These are phyloP conservation scores for Diaporthe sp. DNA, from an alignment of 2,329 filamentous ascomycete species.

Conservation along the genomic window DNA sequence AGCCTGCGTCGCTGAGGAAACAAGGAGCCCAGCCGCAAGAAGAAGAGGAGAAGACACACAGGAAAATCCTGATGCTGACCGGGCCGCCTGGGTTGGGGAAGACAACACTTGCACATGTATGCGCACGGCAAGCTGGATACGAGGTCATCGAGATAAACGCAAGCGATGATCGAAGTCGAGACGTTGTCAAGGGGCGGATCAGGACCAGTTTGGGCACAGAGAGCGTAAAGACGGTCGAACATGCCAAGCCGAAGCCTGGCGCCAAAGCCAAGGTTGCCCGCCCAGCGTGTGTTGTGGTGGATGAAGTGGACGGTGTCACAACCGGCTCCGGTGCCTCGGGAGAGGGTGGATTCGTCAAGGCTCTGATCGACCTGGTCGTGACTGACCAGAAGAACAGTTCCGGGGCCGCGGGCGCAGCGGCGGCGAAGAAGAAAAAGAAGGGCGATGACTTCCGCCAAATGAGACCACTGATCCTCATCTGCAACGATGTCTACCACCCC, in stretches of 20 bases:
- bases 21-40: conserved; percentile 60
- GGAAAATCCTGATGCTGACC: conserved; percentile 90
- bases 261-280: conserved; percentile 77
- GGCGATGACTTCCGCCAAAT: conserved; percentile 89
- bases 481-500: conserved; percentile 96
- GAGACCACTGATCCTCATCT: conserved; percentile 92
- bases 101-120: conserved; percentile 96
- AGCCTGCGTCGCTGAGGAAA: conserved; percentile 58
- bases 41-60: conserved; percentile 81
- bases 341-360: conserved; percentile 96
- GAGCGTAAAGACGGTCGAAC: conserved; percentile 84
- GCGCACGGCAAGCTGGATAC: conserved; percentile 94
- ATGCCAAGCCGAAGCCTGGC: conserved; percentile 59
- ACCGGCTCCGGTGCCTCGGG: conserved; percentile 81
- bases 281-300: conserved; percentile 93
- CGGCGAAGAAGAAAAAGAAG: conserved; percentile 72
- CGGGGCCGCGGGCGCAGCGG: conserved; percentile 48
- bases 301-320: conserved; percentile 96
- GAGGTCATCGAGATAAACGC: conserved; percentile 98
- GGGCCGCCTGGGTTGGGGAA: conserved; percentile 95
- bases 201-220: conserved; percentile 94
- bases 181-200: conserved; percentile 92
- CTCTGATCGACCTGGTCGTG: conserved; percentile 89
- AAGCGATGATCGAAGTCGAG: conserved; percentile 90
- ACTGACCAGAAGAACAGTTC: conserved; percentile 84